These are phyloP conservation scores for Aspergillus fijiensis DNA, from an alignment of 2,329 filamentous ascomycete genomes.

Conservation along the genomic window DNA sequence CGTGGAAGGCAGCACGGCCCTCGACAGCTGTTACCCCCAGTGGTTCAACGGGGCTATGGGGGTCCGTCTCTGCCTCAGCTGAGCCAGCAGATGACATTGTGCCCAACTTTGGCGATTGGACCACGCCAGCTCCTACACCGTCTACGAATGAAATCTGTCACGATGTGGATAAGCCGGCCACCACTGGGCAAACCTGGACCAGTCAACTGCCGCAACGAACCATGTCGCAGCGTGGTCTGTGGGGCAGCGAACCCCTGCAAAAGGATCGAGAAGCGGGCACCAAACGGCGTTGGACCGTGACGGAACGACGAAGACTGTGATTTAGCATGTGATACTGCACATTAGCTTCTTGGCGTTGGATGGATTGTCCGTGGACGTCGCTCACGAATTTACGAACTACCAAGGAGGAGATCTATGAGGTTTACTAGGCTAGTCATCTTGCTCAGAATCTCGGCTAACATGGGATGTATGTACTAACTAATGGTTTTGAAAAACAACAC, in stretches of 20 bases:
- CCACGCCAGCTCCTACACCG: slow-evolving; percentile 17
- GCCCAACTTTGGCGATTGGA: slow-evolving; percentile 36
- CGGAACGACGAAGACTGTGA: slow-evolving; percentile 31
- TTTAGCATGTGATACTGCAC: background rate
- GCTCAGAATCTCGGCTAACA: background rate
- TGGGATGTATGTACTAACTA: background rate
- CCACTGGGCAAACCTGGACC: slow-evolving; percentile 12
- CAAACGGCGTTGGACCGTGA: slow-evolving; percentile 41
- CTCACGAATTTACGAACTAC: background rate
- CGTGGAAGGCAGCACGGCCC: slow-evolving; percentile 27
- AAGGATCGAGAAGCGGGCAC: slow-evolving; percentile 29
- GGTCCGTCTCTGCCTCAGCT: slow-evolving; percentile 26
- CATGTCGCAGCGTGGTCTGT: slow-evolving; percentile 38
- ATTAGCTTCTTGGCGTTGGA: background rate
- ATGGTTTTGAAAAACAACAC: background rate
- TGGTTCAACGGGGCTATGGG: slow-evolving; percentile 37
- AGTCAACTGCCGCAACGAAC: slow-evolving; percentile 30
- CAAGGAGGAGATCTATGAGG: no score
- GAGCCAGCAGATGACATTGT: slow-evolving; percentile 35
- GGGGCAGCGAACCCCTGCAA: slow-evolving; percentile 34
- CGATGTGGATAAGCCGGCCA: background rate
- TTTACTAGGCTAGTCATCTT: background rate
- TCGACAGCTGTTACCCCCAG: slow-evolving; percentile 20
- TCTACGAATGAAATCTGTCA: background rate
- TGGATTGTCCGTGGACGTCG: background rate